Evolutionary conservation across 2,329 filamentous ascomycete species (phyloP).

Genomic region (Mycosphaerella sp.): DNA sequence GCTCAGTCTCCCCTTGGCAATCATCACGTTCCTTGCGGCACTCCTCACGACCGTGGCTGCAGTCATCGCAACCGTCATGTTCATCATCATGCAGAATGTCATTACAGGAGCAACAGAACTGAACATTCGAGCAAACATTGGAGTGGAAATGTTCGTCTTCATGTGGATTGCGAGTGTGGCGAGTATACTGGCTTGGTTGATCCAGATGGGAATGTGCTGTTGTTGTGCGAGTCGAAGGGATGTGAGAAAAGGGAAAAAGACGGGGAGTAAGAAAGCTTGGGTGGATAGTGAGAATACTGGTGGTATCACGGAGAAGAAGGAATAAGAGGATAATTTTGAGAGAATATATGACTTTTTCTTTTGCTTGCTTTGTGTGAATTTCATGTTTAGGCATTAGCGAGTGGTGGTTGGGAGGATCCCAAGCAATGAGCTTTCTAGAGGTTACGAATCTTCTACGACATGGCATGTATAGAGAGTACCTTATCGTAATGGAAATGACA

Average conservation of each 20-base stretch:
- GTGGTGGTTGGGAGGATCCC: too few relatives aligned
- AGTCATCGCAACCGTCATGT: conserved; percentile 75
- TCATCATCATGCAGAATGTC: conserved; percentile 71
- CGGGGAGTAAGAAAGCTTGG: conserved; percentile 31
- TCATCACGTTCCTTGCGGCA: conserved; percentile 62
- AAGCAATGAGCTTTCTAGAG: too few relatives aligned
- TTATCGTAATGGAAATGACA: too few relatives aligned
- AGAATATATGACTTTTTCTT: too few relatives aligned
- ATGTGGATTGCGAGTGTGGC: conserved; percentile 78
- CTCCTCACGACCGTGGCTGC: conserved; percentile 64
- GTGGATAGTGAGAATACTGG: conserved; percentile 9
- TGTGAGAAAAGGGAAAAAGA: conserved; percentile 45
- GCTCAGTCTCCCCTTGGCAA: conserved; percentile 58
- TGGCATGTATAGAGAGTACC: too few relatives aligned
- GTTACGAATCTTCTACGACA: too few relatives aligned
- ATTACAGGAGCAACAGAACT: conserved; percentile 64
- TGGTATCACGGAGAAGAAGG: conserved; percentile 16
- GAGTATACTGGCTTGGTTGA: conserved; percentile 59
- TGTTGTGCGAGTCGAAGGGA: conserved; percentile 60
- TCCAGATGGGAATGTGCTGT: conserved; percentile 72
- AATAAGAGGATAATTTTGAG: conserved; percentile 9
- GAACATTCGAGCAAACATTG: conserved; percentile 57
- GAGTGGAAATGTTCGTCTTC: conserved; percentile 70
- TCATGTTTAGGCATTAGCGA: too few relatives aligned
- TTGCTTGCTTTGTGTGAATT: too few relatives aligned